phyloP scores from a whole-genome alignment of 768 basidiomycete genomes.

The Inosperma sp. region DNA sequence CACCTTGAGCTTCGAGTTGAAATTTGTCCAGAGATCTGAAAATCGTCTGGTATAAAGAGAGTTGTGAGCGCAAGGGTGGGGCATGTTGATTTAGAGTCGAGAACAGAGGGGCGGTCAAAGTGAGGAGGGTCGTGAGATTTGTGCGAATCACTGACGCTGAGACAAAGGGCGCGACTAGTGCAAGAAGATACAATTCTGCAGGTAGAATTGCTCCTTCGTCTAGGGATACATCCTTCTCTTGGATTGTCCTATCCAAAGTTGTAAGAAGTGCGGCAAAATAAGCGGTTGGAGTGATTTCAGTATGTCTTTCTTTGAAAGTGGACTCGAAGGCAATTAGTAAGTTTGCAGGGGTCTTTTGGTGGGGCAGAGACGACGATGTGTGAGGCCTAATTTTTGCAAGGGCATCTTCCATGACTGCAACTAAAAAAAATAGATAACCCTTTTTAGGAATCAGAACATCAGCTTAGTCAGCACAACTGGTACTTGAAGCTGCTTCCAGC shows the following conservation, averaged over 20 bases:
- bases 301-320: slow-evolving; percentile 64
- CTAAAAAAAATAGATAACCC: background rate
- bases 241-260: slow-evolving; percentile 73
- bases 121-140: slow-evolving; percentile 65
- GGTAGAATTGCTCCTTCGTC: slow-evolving; percentile 75
- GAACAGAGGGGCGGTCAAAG: slow-evolving; percentile 76
- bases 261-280: slow-evolving; percentile 93
- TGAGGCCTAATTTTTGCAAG: slow-evolving; percentile 86
- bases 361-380: slow-evolving; percentile 69
- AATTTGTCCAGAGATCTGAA: slow-evolving; percentile 67
- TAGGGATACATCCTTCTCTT: slow-evolving; percentile 47
- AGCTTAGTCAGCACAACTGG: slow-evolving; percentile 18
- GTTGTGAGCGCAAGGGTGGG: slow-evolving; percentile 80
- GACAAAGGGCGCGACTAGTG: slow-evolving; percentile 73
- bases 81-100: slow-evolving; percentile 59
- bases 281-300: slow-evolving; percentile 73
- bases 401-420: slow-evolving; percentile 51
- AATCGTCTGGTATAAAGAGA: slow-evolving; percentile 68
- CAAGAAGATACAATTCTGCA: slow-evolving; percentile 80
- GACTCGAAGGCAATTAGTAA: slow-evolving; percentile 83
- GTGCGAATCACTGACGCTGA: slow-evolving; percentile 75
- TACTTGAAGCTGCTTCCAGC: no score
- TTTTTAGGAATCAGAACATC: background rate
- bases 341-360: slow-evolving; percentile 86
- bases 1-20: slow-evolving; percentile 59